These are phyloP conservation scores for Heterobasidion occidentale DNA, from an alignment of 1,284 basidiomycete genomes.

Conservation along the genomic window DNA sequence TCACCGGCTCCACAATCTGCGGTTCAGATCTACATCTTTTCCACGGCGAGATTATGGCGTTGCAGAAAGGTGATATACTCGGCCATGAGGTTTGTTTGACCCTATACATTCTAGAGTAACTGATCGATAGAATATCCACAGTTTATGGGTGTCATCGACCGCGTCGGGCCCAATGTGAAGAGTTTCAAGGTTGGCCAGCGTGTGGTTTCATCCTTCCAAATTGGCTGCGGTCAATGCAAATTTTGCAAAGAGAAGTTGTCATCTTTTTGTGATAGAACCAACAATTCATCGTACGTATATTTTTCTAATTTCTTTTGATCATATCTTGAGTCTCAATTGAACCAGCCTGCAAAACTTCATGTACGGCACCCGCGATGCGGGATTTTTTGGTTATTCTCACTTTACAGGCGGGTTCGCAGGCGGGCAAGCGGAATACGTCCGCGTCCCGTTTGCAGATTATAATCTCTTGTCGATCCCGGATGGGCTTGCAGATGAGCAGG, in stretches of 20 bases:
- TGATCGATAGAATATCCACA: slow-evolving; percentile 15
- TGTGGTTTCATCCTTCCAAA: slow-evolving; percentile 73
- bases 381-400: slow-evolving; percentile 71
- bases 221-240: slow-evolving; percentile 68
- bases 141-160: slow-evolving; percentile 67
- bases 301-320: not conserved
- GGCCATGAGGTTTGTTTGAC: slow-evolving; percentile 52
- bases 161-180: slow-evolving; percentile 54
- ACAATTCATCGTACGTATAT: slow-evolving; percentile 47
- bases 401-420: slow-evolving; percentile 71
- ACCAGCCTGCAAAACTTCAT: slow-evolving; percentile 51
- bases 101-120: not conserved
- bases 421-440: slow-evolving; percentile 63
- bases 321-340: not conserved
- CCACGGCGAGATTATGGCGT: slow-evolving; percentile 55
- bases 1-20: slow-evolving; percentile 68
- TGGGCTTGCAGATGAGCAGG: slow-evolving; percentile 55
- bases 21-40: slow-evolving; percentile 64
- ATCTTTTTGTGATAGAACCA: slow-evolving; percentile 68
- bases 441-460: slow-evolving; percentile 64
- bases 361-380: slow-evolving; percentile 65
- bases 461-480: slow-evolving; percentile 68
- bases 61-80: slow-evolving; percentile 70
- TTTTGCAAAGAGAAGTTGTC: slow-evolving; percentile 70
- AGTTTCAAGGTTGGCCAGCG: slow-evolving; percentile 56